Conservation (phyloP, 2,329 filamentous ascomycete species). For the Aureobasidium sp. region DNA sequence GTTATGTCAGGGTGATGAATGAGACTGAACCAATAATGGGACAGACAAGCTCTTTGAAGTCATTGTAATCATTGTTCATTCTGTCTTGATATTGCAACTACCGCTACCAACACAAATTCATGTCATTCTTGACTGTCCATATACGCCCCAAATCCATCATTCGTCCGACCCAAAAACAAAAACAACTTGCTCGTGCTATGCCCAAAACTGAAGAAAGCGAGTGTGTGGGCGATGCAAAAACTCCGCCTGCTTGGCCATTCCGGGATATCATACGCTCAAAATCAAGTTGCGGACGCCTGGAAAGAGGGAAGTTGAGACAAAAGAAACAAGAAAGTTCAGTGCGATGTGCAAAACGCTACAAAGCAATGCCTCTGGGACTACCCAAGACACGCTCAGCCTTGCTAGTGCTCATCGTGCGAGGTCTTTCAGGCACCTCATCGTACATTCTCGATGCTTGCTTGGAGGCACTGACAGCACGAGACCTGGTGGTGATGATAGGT, state of each 20-base stretch:
- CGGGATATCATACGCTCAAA: conserved; percentile 7
- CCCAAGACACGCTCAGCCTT: conserved; percentile 9
- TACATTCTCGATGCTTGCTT: conserved; percentile 1
- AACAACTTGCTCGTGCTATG: background rate
- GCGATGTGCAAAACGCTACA: too few relatives aligned
- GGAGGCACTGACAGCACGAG: background rate
- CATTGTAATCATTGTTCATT: background rate
- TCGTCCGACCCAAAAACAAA: background rate
- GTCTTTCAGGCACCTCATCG: background rate
- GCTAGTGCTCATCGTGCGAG: conserved; percentile 1
- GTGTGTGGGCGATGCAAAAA: background rate
- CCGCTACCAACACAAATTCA: background rate
- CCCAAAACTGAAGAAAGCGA: background rate
- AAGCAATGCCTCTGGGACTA: conserved; percentile 6
- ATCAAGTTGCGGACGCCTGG: too few relatives aligned
- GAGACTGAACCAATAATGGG: too few relatives aligned
- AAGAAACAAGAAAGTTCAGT: too few relatives aligned
- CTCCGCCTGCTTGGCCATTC: background rate
- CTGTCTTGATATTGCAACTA: background rate
- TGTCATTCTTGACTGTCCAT: background rate
- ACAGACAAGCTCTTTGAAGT: too few relatives aligned
- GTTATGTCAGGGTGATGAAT: too few relatives aligned
- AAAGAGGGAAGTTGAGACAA: too few relatives aligned
- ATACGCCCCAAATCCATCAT: background rate
- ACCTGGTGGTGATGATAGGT: background rate